Evolutionary conservation across 192 early-diverging fungal species (phyloP).

Genomic region (Podila epigama): DNA sequence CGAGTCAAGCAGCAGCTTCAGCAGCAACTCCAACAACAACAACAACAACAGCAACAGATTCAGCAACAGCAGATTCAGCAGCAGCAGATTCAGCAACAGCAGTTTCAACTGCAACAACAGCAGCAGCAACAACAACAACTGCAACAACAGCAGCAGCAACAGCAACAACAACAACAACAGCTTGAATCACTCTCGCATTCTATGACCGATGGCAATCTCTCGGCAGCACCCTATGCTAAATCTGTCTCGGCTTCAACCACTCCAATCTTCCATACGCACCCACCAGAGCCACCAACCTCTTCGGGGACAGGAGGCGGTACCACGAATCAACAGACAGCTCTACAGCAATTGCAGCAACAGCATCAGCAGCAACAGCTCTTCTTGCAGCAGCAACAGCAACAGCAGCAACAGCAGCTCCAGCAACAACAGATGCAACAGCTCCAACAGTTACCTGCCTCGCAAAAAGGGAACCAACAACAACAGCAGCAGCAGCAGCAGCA

Average conservation of each 20-base stretch:
- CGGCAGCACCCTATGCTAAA: constrained; percentile 3
- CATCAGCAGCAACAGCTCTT: constrained; percentile 35
- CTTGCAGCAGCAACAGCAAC: constrained; percentile 28
- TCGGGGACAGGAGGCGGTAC: background rate
- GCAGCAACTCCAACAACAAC: constrained; percentile 25
- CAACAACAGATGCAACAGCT: background rate
- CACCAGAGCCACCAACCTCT: constrained; percentile 8
- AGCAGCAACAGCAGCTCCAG: background rate
- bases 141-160: constrained; percentile 21
- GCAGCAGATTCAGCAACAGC: background rate
- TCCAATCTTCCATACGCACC: constrained; percentile 40
- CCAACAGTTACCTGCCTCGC: background rate
- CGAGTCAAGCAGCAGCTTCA: constrained; percentile 38
- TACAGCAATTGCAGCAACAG: constrained; percentile 34
- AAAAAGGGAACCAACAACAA: background rate
- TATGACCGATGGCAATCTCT: background rate
- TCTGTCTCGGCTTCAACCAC: constrained; percentile 35
- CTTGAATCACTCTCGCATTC: background rate
- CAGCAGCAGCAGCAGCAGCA: constrained; percentile 5
- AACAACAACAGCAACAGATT: constrained; percentile 17
- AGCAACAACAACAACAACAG: background rate
- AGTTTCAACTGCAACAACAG: constrained; percentile 7
- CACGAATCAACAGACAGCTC: background rate
- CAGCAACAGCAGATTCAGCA: constrained; percentile 14
- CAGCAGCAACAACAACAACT: constrained; percentile 25